Evolutionary conservation across 2,329 filamentous ascomycete species (phyloP), one percentile per base, ranked within the genome.

Genomic region (Fusarium setosum): DNA sequence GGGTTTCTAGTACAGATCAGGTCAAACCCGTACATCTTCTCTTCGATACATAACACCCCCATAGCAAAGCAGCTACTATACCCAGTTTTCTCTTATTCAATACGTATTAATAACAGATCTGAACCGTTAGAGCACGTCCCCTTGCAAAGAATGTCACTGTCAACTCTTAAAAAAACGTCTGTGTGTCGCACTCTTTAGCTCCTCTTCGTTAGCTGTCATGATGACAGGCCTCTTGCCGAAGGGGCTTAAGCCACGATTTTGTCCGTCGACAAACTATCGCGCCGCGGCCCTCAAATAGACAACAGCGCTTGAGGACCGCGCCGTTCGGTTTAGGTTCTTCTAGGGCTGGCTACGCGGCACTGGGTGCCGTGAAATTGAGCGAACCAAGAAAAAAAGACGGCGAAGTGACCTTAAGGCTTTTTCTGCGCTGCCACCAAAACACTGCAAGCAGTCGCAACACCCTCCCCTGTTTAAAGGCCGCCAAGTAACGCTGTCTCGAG

Each of bases 21-120:
- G 9, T 21, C n/a, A 24, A 11, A 47, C 44, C 5, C 26, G 2
- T 45, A 13, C 9, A 4, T 12, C 18, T 32, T 23, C 34, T 6
- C 29, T 47, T 13, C 32, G 11, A n/a, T 15, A 47, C 13, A 55
- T 24, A 38, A 10, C 26, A 29, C 21, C 18, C 29, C 10, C 21
- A 37, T n/a, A 47, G n/a, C 38, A n/a, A 61, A 44, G n/a, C n/a
- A n/a, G n/a, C 48, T 42, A 51, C 41, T 68, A 66, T 68, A 68
- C 65, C 61, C 65, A 56, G 38, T 52, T 35, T 41, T 15, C 17
- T 41, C 12, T 21, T 9, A 21, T 31, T 38, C 50, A 35, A 24
- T 47, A 50, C 12, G 12, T 34, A 34, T 34, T 34, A 32, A 37
- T 9, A 1, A 0, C 1, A 32, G n/a, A 51, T 26, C 5, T 42